Evolutionary conservation across 2,329 filamentous ascomycete genomes (phyloP).

Genomic region (Fusarium subglutinans): DNA sequence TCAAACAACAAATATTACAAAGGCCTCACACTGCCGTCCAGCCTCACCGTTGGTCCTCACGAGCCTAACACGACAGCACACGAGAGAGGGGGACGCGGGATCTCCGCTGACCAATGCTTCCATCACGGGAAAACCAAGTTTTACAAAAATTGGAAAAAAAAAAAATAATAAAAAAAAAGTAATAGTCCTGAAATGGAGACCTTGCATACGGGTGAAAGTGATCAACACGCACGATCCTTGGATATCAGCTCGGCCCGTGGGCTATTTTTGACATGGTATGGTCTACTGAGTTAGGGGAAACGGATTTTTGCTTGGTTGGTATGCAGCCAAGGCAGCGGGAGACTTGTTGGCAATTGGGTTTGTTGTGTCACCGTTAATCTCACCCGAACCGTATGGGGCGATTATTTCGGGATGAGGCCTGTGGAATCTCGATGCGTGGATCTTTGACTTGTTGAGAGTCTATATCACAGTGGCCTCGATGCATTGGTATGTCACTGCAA

Average conservation of each 20-base stretch:
- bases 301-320: background rate
- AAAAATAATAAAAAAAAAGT: background rate
- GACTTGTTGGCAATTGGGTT: background rate
- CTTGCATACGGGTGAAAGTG: background rate
- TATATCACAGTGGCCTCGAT: background rate
- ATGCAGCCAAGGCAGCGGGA: constrained; percentile 20
- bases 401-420: background rate
- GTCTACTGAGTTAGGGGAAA: accelerated
- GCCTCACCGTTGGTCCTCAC: constrained; percentile 23
- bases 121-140: background rate
- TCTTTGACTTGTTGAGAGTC: background rate
- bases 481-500: background rate
- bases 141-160: background rate
- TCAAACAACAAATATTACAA: constrained; percentile 3
- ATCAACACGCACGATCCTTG: background rate
- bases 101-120: background rate
- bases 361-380: background rate
- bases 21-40: constrained; percentile 15
- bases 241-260: background rate
- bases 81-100: constrained; percentile 10
- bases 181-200: background rate
- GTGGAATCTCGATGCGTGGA: background rate
- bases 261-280: constrained; percentile 17
- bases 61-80: constrained; percentile 40
- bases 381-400: background rate